A percentile compares a stretch with the other conserved stretches of the same genome.
Evolutionary conservation across 1,284 basidiomycete species (phyloP).

Genomic region (Somion occarium): DNA sequence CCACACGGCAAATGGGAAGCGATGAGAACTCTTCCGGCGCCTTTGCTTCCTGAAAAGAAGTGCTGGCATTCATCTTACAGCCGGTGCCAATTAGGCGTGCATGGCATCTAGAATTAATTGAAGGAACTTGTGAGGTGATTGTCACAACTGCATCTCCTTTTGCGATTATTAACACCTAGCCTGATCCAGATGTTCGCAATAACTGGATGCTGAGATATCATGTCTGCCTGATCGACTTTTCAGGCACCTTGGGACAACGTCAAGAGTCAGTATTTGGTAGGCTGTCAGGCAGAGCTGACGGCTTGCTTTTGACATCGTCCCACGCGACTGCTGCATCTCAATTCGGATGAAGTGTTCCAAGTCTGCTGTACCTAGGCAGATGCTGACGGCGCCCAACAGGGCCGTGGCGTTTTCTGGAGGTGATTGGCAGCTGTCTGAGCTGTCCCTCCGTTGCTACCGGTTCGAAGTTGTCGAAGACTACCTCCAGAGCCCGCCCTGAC

Average conservation of each 20-base stretch:
- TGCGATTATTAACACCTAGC: too few relatives aligned
- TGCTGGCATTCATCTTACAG: too few relatives aligned
- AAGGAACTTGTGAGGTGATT: too few relatives aligned
- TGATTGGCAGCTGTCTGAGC: slow-evolving; percentile 1
- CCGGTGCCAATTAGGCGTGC: too few relatives aligned
- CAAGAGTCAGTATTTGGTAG: background rate
- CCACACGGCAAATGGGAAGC: too few relatives aligned
- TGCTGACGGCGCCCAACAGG: background rate
- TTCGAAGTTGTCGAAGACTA: background rate
- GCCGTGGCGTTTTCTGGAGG: background rate
- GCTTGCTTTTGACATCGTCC: background rate
- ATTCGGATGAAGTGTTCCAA: background rate
- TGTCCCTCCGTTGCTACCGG: background rate
- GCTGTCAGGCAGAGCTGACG: background rate
- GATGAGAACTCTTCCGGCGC: too few relatives aligned
- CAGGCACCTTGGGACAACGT: background rate
- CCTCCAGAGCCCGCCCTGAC: too few relatives aligned
- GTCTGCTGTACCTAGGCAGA: background rate
- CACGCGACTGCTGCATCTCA: background rate
- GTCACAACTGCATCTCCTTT: too few relatives aligned
- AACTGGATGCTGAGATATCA: background rate
- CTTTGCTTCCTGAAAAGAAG: too few relatives aligned
- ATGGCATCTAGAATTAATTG: too few relatives aligned
- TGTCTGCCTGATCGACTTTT: background rate
- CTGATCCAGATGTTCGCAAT: too few relatives aligned